Conservation (phyloP, 73 alveolate genomes). For the Paramecium bursaria region DNA sequence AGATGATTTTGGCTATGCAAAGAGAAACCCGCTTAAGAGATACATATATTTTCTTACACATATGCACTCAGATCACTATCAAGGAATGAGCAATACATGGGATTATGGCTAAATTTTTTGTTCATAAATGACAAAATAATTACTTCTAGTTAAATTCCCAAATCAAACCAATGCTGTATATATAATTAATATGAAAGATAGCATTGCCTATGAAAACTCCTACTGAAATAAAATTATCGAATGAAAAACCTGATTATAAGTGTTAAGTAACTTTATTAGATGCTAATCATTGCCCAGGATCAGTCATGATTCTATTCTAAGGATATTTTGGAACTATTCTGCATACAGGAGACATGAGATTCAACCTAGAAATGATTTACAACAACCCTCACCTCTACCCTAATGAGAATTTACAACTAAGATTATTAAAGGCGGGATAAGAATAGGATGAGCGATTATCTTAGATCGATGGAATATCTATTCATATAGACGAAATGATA, state of each 20-base stretch:
- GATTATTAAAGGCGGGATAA: slow-evolving; percentile 18
- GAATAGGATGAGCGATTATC: neutral
- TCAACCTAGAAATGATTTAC: slow-evolving; percentile 57
- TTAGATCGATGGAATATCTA: slow-evolving; percentile 26
- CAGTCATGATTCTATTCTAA: slow-evolving; percentile 64
- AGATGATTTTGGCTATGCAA: slow-evolving; percentile 67
- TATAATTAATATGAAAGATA: neutral
- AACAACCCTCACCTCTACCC: slow-evolving; percentile 64
- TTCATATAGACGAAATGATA: slow-evolving; percentile 63
- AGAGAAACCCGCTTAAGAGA: slow-evolving; percentile 65
- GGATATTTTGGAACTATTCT: slow-evolving; percentile 69
- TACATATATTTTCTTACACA: slow-evolving; percentile 67
- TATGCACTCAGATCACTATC: slow-evolving; percentile 70
- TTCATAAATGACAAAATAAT: slow-evolving; percentile 56
- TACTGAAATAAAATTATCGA: slow-evolving; percentile 53
- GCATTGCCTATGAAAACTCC: slow-evolving; percentile 53
- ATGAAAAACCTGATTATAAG: slow-evolving; percentile 32
- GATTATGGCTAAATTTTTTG: slow-evolving; percentile 68
- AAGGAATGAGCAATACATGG: slow-evolving; percentile 66
- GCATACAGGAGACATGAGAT: slow-evolving; percentile 73
- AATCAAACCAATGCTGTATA: slow-evolving; percentile 39
- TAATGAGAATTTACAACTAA: slow-evolving; percentile 9
- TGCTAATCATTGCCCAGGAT: slow-evolving; percentile 70
- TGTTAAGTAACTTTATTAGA: slow-evolving; percentile 63
- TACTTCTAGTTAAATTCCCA: slow-evolving; percentile 64